A percentile compares a stretch with the other conserved stretches of the same genome.
Evolutionary conservation across 2,329 filamentous ascomycete species (phyloP).

Genomic region (Dactylella cylindrospora): DNA sequence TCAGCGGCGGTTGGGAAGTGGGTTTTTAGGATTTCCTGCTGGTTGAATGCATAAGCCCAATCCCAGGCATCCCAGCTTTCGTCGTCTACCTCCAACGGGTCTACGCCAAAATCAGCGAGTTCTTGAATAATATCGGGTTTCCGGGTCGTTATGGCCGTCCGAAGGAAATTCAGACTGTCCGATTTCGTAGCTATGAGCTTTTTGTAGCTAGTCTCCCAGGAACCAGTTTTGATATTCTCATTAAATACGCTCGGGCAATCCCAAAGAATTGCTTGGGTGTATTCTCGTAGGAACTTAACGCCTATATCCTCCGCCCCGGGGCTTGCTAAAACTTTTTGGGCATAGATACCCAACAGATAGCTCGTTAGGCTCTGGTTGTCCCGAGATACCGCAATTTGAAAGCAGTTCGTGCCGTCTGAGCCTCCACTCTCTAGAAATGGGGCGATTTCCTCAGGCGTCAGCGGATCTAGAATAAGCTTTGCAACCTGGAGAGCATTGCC

Average conservation of each 20-base stretch:
- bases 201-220: not conserved
- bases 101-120: not conserved
- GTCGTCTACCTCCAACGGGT: not conserved
- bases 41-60: constrained; percentile 17
- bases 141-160: not conserved
- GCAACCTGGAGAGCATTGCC: not conserved
- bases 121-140: not conserved
- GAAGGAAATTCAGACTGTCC: constrained; percentile 2
- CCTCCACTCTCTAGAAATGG: not conserved
- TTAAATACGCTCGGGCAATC: no score
- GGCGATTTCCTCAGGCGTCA: not conserved
- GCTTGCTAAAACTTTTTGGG: no score
- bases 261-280: no score
- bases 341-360: constrained; percentile 5
- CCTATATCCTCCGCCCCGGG: no score
- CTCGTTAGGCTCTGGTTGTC: not conserved
- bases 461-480: not conserved
- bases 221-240: not conserved
- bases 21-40: not conserved
- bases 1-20: constrained; percentile 2
- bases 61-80: constrained; percentile 31
- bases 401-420: not conserved
- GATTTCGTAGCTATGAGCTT: not conserved
- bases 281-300: no score
- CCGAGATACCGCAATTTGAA: not conserved